These are phyloP conservation scores for Candida awuae DNA, from an alignment of 805 yeast species.

Conservation along the genomic window DNA sequence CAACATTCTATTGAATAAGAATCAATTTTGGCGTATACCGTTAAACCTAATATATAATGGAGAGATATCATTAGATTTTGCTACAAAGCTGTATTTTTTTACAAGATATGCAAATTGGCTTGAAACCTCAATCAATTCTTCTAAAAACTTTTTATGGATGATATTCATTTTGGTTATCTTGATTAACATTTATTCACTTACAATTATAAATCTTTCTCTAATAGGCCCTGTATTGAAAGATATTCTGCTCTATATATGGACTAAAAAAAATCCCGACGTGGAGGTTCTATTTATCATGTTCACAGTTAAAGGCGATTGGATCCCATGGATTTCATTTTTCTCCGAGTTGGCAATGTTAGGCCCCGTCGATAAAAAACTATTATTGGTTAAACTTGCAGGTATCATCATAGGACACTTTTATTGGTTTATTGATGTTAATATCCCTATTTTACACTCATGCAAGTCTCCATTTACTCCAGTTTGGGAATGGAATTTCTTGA, in stretches of 20 bases:
- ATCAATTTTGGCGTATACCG: slow-evolving; percentile 30
- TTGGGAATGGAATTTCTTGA: slow-evolving; percentile 28
- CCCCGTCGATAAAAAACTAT: slow-evolving; percentile 1
- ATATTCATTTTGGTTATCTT: slow-evolving; percentile 25
- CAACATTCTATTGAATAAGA: not conserved
- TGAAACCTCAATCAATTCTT: slow-evolving; percentile 28
- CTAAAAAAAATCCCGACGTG: slow-evolving; percentile 37
- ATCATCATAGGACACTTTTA: slow-evolving; percentile 36
- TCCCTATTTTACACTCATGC: slow-evolving; percentile 31
- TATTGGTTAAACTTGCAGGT: slow-evolving; percentile 26
- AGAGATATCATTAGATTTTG: slow-evolving; percentile 30
- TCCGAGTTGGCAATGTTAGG: slow-evolving; percentile 12
- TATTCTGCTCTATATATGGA: slow-evolving; percentile 37
- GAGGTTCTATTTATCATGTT: slow-evolving; percentile 35
- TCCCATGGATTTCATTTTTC: slow-evolving; percentile 33
- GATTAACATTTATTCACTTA: slow-evolving; percentile 27
- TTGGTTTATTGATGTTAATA: slow-evolving; percentile 33
- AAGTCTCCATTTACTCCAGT: slow-evolving; percentile 35
- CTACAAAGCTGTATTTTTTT: slow-evolving; percentile 29
- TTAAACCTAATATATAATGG: slow-evolving; percentile 35
- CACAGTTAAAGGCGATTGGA: slow-evolving; percentile 34
- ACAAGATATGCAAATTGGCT: slow-evolving; percentile 33
- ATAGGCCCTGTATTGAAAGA: slow-evolving; percentile 34
- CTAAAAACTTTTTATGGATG: slow-evolving; percentile 35
- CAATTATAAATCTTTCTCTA: slow-evolving; percentile 24